Percentiles rank a stretch among this genome's conserved stretches.
These are phyloP conservation scores for Lippia alba DNA, from an alignment of 305 asterid genomes.

Conservation along the genomic window DNA sequence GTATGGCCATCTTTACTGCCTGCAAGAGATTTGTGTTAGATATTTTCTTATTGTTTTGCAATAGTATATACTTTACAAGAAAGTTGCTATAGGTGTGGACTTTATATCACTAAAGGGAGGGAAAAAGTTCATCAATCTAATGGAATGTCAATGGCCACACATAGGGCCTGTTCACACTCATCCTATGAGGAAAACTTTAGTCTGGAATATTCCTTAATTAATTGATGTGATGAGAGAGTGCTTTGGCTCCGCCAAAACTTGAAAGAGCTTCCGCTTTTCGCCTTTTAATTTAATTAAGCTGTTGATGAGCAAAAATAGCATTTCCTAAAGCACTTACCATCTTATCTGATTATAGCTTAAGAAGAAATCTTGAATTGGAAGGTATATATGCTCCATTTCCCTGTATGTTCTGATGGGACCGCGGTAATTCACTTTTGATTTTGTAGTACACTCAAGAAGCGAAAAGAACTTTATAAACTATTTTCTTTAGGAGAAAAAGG, in stretches of 20 bases:
- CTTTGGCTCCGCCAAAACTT: slow-evolving; percentile 31
- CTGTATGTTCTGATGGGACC: slow-evolving; percentile 45
- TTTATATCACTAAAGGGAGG: slow-evolving; percentile 51
- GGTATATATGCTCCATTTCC: slow-evolving; percentile 30
- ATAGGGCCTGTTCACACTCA: slow-evolving; percentile 29
- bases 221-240: slow-evolving; percentile 39
- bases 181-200: slow-evolving; percentile 32
- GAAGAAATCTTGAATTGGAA: slow-evolving; percentile 38
- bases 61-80: slow-evolving; percentile 45
- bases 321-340: slow-evolving; percentile 24
- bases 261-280: slow-evolving; percentile 24
- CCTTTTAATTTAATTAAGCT: slow-evolving; percentile 22
- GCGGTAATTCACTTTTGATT: slow-evolving; percentile 42
- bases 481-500: slow-evolving; percentile 18
- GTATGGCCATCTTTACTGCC: slow-evolving; percentile 31
- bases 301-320: slow-evolving; percentile 23
- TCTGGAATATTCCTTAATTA: slow-evolving; percentile 46
- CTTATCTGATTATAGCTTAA: slow-evolving; percentile 45
- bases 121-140: slow-evolving; percentile 37
- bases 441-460: slow-evolving; percentile 38
- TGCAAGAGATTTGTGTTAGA: slow-evolving; percentile 31
- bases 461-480: slow-evolving; percentile 25
- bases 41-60: slow-evolving; percentile 37
- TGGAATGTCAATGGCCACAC: slow-evolving; percentile 50
- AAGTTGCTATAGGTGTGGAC: slow-evolving; percentile 45